Conservation (phyloP, 345 rosid species). For the Arabidopsis thaliana region DNA sequence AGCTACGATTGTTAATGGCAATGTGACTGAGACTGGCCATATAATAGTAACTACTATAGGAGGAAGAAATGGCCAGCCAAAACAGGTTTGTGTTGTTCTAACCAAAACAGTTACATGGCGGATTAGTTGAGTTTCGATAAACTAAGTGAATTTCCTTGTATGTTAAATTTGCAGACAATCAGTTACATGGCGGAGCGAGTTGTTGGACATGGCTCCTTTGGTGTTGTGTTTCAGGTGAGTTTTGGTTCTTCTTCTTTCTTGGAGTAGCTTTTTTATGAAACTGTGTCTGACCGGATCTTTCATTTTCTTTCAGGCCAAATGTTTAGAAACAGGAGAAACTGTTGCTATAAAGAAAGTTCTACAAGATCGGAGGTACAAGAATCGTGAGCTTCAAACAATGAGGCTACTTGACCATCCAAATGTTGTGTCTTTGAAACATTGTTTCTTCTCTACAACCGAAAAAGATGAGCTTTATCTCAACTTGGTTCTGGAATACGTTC, state of each 20-base stretch:
- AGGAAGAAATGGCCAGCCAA: conserved; percentile 95
- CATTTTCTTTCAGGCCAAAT: conserved; percentile 66
- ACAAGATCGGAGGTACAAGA: conserved; percentile 95
- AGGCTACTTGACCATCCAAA: conserved; percentile 96
- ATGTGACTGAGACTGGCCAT: conserved; percentile 92
- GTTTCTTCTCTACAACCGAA: conserved; percentile 95
- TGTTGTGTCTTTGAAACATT: conserved; percentile 87
- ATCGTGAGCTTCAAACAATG: conserved; percentile 97
- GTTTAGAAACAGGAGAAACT: conserved; percentile 95
- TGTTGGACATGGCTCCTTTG: conserved; percentile 97
- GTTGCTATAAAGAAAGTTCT: conserved; percentile 98
- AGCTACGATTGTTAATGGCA: conserved; percentile 85
- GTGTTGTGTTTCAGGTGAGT: conserved; percentile 95
- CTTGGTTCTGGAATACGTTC: conserved; percentile 93
- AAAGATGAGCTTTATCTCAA: conserved; percentile 96
- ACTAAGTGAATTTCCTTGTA: conserved; percentile 18
- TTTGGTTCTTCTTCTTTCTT: neutral
- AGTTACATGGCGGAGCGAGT: conserved; percentile 99
- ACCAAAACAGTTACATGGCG: neutral
- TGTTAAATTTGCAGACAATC: conserved; percentile 65
- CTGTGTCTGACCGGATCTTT: conserved; percentile 13
- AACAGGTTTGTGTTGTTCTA: conserved; percentile 58
- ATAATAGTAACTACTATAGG: conserved; percentile 96
- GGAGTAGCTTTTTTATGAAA: neutral
- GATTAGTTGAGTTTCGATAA: neutral